A percentile compares a stretch with the other conserved stretches of the same genome.
phyloP scores from a whole-genome alignment of 306 rosid genomes.

The Quercus robur region DNA sequence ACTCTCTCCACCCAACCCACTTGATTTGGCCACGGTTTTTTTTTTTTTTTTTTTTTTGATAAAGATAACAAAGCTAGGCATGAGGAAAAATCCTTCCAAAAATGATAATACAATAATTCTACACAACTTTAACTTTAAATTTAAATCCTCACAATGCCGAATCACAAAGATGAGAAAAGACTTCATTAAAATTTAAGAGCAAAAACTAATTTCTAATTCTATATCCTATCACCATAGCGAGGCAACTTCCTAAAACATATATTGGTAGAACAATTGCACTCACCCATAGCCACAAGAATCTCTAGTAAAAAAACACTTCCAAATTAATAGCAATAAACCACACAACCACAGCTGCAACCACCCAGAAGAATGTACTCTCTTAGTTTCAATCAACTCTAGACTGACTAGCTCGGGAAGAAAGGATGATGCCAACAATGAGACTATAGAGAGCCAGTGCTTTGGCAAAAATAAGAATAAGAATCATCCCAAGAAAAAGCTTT shows the following conservation, averaged over 20 bases:
- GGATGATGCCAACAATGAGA: no score
- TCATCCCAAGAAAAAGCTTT: constrained; percentile 39
- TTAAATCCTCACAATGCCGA: constrained; percentile 2
- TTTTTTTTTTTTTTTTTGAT: no score
- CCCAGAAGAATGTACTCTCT: background rate
- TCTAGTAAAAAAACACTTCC: background rate
- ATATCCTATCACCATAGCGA: constrained; percentile 11
- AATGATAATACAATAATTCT: background rate
- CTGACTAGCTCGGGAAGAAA: no score
- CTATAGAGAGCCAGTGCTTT: no score
- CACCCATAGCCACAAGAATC: constrained; percentile 7
- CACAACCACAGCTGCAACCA: background rate
- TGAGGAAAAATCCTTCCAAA: background rate
- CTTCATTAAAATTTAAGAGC: background rate
- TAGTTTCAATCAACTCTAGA: no score
- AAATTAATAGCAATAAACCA: background rate
- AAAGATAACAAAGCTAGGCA: no score
- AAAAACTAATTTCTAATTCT: constrained; percentile 17
- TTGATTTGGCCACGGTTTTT: no score
- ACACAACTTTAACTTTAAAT: background rate
- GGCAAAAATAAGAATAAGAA: constrained; percentile 48
- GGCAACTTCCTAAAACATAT: constrained; percentile 8
- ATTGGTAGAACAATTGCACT: constrained; percentile 9
- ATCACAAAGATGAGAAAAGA: background rate
- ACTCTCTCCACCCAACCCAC: no score